A percentile compares a stretch with the other conserved stretches of the same genome.
Conservation (phyloP, 352 stramenopile genomes). For the Hyaloperonospora brassicae region DNA sequence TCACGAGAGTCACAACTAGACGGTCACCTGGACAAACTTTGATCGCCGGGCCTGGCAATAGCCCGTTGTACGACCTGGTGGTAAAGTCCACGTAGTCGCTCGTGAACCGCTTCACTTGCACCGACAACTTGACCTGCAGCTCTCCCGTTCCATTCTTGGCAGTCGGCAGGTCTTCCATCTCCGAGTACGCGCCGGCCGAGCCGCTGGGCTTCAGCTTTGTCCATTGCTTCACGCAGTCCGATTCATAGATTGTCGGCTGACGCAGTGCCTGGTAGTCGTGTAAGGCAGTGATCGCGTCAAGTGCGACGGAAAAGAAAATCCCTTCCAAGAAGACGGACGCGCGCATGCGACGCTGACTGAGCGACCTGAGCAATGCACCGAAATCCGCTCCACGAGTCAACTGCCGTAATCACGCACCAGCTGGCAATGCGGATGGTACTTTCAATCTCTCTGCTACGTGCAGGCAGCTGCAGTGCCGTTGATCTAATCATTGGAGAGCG, state of each 20-base stretch:
- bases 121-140: slow-evolving; percentile 50
- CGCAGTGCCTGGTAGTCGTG: slow-evolving; percentile 39
- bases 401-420: too few relatives aligned
- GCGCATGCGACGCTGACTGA: too few relatives aligned
- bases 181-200: slow-evolving; percentile 7
- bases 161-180: slow-evolving; percentile 20
- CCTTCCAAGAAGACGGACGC: slow-evolving; percentile 40
- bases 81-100: slow-evolving; percentile 70
- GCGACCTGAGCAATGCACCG: too few relatives aligned
- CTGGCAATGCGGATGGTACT: too few relatives aligned
- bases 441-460: too few relatives aligned
- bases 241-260: slow-evolving; percentile 37
- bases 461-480: too few relatives aligned
- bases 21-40: slow-evolving; percentile 63
- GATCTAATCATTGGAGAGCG: too few relatives aligned
- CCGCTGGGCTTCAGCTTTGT: slow-evolving; percentile 15
- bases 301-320: slow-evolving; percentile 31
- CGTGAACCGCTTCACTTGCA: slow-evolving; percentile 51
- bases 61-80: slow-evolving; percentile 63
- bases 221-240: slow-evolving; percentile 33
- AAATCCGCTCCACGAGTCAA: too few relatives aligned
- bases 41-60: slow-evolving; percentile 58
- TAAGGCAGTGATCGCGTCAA: slow-evolving; percentile 8
- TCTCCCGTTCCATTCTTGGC: slow-evolving; percentile 38
- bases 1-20: slow-evolving; percentile 49